Evolutionary conservation across 306 rosid species (phyloP).

Genomic region (Malus asiatica): DNA sequence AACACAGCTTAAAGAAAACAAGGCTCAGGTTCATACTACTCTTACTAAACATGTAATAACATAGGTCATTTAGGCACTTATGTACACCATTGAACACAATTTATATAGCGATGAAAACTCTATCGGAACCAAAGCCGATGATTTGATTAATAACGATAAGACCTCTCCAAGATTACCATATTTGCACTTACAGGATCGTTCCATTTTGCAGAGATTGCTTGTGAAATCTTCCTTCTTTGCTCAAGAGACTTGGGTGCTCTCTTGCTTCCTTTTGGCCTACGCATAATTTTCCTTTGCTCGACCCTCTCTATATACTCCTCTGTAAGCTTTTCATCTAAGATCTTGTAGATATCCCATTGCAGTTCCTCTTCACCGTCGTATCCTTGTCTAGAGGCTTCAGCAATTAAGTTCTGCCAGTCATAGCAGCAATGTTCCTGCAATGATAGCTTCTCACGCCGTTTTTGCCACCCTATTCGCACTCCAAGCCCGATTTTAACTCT

Average conservation of each 20-base stretch:
- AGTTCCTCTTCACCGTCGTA: conserved; percentile 59
- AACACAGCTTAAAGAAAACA: background rate
- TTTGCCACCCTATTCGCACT: conserved; percentile 68
- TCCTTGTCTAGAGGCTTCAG: conserved; percentile 76
- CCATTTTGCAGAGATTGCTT: conserved; percentile 91
- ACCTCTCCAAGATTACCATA: conserved; percentile 15
- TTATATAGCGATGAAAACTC: background rate
- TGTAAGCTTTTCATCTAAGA: conserved; percentile 43
- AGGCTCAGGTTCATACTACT: background rate
- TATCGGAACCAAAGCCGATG: background rate
- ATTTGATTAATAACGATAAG: background rate
- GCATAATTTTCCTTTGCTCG: conserved; percentile 43
- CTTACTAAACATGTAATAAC: background rate
- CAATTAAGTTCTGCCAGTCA: conserved; percentile 83
- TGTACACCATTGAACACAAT: background rate
- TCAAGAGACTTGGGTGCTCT: conserved; percentile 83
- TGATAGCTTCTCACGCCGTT: conserved; percentile 42
- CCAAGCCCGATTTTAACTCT: conserved; percentile 67
- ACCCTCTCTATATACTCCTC: conserved; percentile 59
- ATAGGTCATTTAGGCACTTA: background rate
- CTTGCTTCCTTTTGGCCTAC: conserved; percentile 43
- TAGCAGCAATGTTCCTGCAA: conserved; percentile 64
- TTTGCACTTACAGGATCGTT: conserved; percentile 67
- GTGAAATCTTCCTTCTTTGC: conserved; percentile 85
- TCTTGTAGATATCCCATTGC: conserved; percentile 76